A percentile compares a stretch with the other conserved stretches of the same genome.
Evolutionary conservation across 78 protist genomes (phyloP).

Genomic region (Dictyostelium capitatum): DNA sequence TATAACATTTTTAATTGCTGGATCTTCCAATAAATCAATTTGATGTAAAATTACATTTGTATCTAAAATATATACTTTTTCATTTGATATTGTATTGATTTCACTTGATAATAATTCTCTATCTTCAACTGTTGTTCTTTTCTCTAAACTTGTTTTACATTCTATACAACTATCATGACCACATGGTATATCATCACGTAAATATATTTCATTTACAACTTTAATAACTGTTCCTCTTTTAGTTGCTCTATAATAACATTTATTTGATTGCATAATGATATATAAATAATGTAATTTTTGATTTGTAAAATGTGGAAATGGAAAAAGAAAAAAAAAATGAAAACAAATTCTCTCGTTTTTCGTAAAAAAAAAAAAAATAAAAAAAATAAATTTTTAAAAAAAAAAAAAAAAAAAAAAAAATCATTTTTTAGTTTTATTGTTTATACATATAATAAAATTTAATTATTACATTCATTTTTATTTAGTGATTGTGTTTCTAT

Average conservation of each 20-base stretch:
- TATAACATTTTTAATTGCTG: conserved; percentile 80
- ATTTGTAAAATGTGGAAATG: too few relatives aligned
- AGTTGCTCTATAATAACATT: conserved; percentile 67
- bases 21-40: conserved; percentile 88
- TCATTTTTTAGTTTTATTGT: too few relatives aligned
- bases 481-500: too few relatives aligned
- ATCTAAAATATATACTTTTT: conserved; percentile 81
- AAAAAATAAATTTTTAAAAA: too few relatives aligned
- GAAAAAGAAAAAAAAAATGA: too few relatives aligned
- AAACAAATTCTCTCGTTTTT: too few relatives aligned
- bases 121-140: conserved; percentile 32
- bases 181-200: conserved; percentile 93
- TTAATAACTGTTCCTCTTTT: conserved; percentile 81
- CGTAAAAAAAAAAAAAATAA: too few relatives aligned
- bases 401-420: too few relatives aligned
- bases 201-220: conserved; percentile 87
- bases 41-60: conserved; percentile 93
- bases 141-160: conserved; percentile 50
- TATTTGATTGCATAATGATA: conserved; percentile 38
- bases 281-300: too few relatives aligned
- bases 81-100: background rate
- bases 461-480: too few relatives aligned
- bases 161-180: conserved; percentile 71
- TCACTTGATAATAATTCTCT: conserved; percentile 6
- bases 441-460: too few relatives aligned